Conservation (phyloP, 176 grass and related monocot genomes). For the Aegilops sharonensis region DNA sequence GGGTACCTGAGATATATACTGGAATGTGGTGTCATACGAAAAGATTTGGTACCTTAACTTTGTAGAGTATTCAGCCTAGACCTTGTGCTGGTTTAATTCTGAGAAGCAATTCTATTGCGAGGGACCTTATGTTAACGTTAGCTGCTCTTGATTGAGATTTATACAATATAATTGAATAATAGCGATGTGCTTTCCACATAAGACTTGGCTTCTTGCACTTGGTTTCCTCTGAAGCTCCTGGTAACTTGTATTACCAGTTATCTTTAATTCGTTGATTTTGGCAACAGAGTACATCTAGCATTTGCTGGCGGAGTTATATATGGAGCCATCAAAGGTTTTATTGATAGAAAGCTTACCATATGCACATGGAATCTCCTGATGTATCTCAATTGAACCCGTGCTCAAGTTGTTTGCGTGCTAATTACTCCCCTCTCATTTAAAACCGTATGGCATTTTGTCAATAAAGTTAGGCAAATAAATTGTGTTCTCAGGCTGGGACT, state of each 20-base stretch:
- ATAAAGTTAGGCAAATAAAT: not conserved
- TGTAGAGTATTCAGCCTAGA: conserved; percentile 3
- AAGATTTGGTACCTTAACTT: not conserved
- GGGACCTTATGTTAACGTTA: not conserved
- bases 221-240: not conserved
- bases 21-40: not conserved
- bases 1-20: conserved; percentile 11
- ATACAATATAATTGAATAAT: not conserved
- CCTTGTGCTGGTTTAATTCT: not conserved
- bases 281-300: not conserved
- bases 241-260: not conserved
- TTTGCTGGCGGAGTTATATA: not conserved
- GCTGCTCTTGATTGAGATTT: conserved; percentile 3
- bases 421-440: not conserved
- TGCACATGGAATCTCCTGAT: not conserved
- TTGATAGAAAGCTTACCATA: not conserved
- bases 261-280: not conserved
- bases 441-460: not conserved
- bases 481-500: not conserved
- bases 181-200: not conserved
- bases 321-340: not conserved
- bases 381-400: not conserved
- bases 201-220: not conserved
- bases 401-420: not conserved
- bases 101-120: not conserved